phyloP scores from a whole-genome alignment of 2,329 filamentous ascomycete genomes.

The Pseudogymnoascus sp. region DNA sequence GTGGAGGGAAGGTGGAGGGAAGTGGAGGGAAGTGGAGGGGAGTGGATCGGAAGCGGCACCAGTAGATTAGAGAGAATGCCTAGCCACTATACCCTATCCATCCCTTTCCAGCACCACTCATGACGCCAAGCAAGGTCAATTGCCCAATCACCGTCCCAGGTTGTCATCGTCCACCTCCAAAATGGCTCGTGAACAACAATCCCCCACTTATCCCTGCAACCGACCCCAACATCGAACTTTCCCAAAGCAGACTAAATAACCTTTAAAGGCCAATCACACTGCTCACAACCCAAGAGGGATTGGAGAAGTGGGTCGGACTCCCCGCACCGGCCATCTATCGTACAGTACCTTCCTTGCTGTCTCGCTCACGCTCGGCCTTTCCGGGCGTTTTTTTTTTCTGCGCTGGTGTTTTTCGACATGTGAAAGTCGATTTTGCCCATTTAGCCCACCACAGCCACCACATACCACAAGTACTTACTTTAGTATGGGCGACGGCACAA shows the following conservation, averaged over 20 bases:
- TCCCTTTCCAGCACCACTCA: not conserved
- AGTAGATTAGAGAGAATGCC: not conserved
- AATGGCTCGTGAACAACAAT: not conserved
- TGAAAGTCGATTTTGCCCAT: not conserved
- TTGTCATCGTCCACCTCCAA: not conserved
- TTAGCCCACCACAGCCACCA: too few species aligned
- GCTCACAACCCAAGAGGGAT: not conserved
- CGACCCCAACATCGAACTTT: not conserved
- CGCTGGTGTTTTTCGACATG: not conserved
- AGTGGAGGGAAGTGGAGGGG: not conserved
- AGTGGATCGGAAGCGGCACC: not conserved
- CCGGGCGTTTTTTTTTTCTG: not conserved
- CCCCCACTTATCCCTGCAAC: not conserved
- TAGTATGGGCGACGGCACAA: too few species aligned
- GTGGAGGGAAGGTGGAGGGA: not conserved
- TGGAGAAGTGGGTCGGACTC: not conserved
- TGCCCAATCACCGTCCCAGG: not conserved
- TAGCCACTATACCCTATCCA: not conserved
- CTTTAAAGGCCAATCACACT: not conserved
- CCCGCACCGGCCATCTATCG: not conserved
- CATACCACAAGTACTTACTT: too few species aligned
- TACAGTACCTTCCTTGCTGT: not conserved
- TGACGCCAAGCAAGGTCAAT: not conserved
- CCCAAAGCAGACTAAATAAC: not conserved
- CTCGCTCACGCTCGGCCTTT: not conserved